These are phyloP conservation scores for Grigorovia humatica DNA, from an alignment of 805 yeast species.

Conservation along the genomic window DNA sequence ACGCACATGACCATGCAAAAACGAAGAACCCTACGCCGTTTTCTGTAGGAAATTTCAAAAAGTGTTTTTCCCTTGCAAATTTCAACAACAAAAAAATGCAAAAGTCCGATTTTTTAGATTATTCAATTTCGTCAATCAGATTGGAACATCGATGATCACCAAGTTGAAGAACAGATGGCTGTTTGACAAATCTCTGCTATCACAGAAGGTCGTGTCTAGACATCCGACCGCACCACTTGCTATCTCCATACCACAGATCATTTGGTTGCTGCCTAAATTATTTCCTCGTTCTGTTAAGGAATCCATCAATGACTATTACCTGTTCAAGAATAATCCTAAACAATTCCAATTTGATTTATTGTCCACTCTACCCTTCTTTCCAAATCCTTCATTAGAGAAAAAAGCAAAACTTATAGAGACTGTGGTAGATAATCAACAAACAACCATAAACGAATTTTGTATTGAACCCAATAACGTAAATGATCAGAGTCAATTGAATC, in stretches of 20 bases:
- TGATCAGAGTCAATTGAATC: not conserved
- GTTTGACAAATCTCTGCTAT: not conserved
- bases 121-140: not conserved
- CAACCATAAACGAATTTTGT: not conserved
- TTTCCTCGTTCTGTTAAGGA: not conserved
- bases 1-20: no score
- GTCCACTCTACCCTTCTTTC: conserved; percentile 1
- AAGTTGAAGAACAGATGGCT: not conserved
- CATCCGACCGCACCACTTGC: conserved; percentile 1
- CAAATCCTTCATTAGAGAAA: not conserved
- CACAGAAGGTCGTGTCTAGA: not conserved
- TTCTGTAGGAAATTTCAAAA: no score
- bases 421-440: not conserved
- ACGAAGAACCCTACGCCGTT: no score
- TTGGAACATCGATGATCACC: not conserved
- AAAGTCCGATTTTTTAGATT: not conserved
- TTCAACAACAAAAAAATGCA: not conserved
- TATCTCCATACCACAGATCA: not conserved
- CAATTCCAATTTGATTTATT: not conserved
- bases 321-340: not conserved
- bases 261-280: not conserved
- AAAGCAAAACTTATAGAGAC: not conserved
- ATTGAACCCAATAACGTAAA: not conserved
- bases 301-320: not conserved
- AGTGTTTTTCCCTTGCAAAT: not conserved